phyloP scores from a whole-genome alignment of 176 grass and related monocot genomes.

The Otatea glauca region DNA sequence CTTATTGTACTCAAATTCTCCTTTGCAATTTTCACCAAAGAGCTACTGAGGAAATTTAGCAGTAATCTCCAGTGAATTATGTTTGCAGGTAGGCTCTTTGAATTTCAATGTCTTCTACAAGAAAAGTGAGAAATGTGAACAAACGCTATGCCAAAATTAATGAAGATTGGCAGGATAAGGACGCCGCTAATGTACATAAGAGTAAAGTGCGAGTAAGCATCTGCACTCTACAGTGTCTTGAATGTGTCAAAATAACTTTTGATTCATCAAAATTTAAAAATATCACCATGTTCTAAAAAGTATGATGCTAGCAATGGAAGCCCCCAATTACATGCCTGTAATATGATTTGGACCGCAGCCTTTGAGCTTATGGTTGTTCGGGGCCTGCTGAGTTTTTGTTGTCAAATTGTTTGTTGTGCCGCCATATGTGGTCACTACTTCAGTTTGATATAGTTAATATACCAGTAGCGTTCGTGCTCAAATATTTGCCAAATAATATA shows the following conservation, averaged over 20 bases:
- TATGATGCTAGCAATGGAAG: neutral
- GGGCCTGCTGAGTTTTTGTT: neutral
- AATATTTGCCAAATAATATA: neutral
- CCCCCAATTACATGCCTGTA: constrained; percentile 13
- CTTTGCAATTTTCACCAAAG: neutral
- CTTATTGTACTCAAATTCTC: constrained; percentile 5
- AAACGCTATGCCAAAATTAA: constrained; percentile 82
- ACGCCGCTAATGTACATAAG: constrained; percentile 58
- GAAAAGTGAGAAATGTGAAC: constrained; percentile 82
- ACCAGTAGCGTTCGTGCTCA: neutral
- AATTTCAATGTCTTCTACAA: constrained; percentile 75
- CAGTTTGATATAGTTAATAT: constrained; percentile 2
- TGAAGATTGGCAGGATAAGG: constrained; percentile 82
- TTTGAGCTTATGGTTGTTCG: neutral
- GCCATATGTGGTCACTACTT: neutral
- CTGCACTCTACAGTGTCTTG: neutral
- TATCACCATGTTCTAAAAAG: neutral
- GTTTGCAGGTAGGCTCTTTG: constrained; percentile 37
- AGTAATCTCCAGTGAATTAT: constrained; percentile 27
- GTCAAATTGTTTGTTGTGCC: neutral
- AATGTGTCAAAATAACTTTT: constrained; percentile 19
- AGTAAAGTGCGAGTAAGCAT: constrained; percentile 68
- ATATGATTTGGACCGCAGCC: neutral
- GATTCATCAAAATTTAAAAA: constrained; percentile 8
- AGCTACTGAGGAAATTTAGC: constrained; percentile 15